A percentile compares a stretch with the other conserved stretches of the same genome.
These are phyloP conservation scores for Cercospora nicotianae DNA, from an alignment of 2,329 filamentous ascomycete species.

Conservation along the genomic window DNA sequence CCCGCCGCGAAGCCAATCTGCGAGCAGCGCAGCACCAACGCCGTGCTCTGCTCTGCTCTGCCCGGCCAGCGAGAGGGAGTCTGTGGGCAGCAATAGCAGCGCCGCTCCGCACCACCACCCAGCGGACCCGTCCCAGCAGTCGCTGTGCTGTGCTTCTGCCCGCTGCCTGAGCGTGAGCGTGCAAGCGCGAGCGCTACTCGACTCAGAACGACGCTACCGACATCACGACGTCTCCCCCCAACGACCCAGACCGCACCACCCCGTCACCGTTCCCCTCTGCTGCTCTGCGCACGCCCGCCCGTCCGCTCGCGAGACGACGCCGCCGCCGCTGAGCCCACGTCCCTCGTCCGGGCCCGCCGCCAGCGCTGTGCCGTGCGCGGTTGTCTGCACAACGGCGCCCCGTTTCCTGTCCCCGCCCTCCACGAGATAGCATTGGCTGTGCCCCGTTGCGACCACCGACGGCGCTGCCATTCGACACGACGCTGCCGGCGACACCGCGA, in stretches of 20 bases:
- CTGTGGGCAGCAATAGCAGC: neutral
- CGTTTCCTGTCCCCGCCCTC: constrained; percentile 2
- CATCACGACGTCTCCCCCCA: neutral
- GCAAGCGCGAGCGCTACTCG: constrained; percentile 8
- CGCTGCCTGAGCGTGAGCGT: neutral
- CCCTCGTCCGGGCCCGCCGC: neutral
- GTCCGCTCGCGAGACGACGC: neutral
- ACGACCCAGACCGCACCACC: neutral
- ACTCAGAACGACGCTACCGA: neutral
- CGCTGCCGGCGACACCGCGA: constrained; percentile 12
- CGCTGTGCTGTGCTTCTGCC: neutral
- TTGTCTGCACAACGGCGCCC: constrained; percentile 7
- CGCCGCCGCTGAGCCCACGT: neutral
- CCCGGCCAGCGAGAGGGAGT: neutral
- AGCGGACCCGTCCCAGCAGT: neutral
- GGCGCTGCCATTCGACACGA: constrained; percentile 6
- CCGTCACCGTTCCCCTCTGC: neutral
- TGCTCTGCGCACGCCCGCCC: neutral
- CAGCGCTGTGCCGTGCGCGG: constrained; percentile 5
- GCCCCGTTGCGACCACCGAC: constrained; percentile 3
- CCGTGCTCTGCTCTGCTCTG: neutral
- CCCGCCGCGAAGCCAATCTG: constrained; percentile 7
- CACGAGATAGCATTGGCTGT: constrained; percentile 5
- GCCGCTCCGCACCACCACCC: neutral
- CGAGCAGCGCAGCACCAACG: neutral